Evolutionary conservation across 2,329 filamentous ascomycete species (phyloP), one percentile per base, ranked within the genome.

Genomic region (Alternaria ventricosa): DNA sequence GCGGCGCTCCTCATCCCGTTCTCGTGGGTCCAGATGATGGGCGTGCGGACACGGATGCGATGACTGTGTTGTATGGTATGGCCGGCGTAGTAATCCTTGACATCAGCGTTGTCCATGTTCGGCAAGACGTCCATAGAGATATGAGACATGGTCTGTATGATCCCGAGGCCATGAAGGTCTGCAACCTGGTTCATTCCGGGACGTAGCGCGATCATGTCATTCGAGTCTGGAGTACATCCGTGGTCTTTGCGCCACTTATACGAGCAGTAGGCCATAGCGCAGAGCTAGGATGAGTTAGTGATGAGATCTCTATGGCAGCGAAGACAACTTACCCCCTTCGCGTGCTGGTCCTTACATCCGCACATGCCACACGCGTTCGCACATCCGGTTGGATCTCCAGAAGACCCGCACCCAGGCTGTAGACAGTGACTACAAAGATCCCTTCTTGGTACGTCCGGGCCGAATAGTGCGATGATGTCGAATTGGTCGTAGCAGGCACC

Each of bases 251-350:
- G 33, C 33, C 33, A 36, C 33, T 0, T 36, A 2, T 5, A 36
- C 2, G 33, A 36, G 33, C 33, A 36, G 33, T 36, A 36, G 1
- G 33, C 33, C 15, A 36, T 36, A 36, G 33, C 0, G 33, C 33
- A 36, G 1, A 36, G 15, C 33, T 36, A 5, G 0, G 1, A 3
- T 0, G 0, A n/a, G 33, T 36, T 1, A 36, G 33, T 36, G 0
- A 9, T 3, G 15, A 10, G 15, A 36, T 36, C 0, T 9, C 4
- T 3, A 5, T n/a, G 33, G 13, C 1, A 3, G 15, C 0, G n/a
- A n/a, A 7, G 0, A 36, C 6, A 3, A 2, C 33, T 5, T 36
- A n/a, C 33, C 33, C 7, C 2, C 33, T 36, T 36, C 15, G 33
- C 33, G 33, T 36, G 33, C 33, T 36, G 33, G 33, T 36, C 33